A percentile compares a stretch with the other conserved stretches of the same genome.
Evolutionary conservation across 1,284 basidiomycete genomes (phyloP).

Genomic region (Ceratobasidium sp.): DNA sequence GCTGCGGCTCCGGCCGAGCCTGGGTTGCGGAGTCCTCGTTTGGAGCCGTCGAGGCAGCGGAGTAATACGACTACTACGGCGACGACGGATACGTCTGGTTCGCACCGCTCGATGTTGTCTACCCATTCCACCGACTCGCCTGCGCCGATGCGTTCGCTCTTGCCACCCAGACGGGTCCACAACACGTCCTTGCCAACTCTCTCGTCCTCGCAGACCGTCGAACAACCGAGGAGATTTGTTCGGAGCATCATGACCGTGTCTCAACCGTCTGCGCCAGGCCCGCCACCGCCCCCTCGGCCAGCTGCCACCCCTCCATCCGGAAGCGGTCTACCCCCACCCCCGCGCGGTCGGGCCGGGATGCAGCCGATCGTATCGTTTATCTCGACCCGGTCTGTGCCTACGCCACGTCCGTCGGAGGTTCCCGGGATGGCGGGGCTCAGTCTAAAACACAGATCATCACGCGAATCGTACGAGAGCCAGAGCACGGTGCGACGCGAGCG

Average conservation of each 20-base stretch:
- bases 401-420: not conserved
- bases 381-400: slow-evolving; percentile 28
- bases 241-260: slow-evolving; percentile 23
- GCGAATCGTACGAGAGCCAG: slow-evolving; percentile 30
- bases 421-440: not conserved
- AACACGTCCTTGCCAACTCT: slow-evolving; percentile 24
- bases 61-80: slow-evolving; percentile 27
- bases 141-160: slow-evolving; percentile 20
- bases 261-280: slow-evolving; percentile 1
- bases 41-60: slow-evolving; percentile 12
- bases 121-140: slow-evolving; percentile 1
- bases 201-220: not conserved
- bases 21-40: slow-evolving; percentile 22
- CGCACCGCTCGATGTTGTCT: slow-evolving; percentile 10
- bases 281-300: slow-evolving; percentile 23
- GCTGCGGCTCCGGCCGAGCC: slow-evolving; percentile 6
- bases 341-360: slow-evolving; percentile 22
- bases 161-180: slow-evolving; percentile 3
- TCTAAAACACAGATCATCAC: slow-evolving; percentile 22
- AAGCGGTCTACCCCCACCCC: slow-evolving; percentile 20
- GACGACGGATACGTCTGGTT: slow-evolving; percentile 31
- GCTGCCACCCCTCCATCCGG: not conserved
- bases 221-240: slow-evolving; percentile 21
- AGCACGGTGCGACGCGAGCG: slow-evolving; percentile 37
- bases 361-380: slow-evolving; percentile 43